Conservation (phyloP, 352 stramenopile species). For the Lagenidium sp. region DNA sequence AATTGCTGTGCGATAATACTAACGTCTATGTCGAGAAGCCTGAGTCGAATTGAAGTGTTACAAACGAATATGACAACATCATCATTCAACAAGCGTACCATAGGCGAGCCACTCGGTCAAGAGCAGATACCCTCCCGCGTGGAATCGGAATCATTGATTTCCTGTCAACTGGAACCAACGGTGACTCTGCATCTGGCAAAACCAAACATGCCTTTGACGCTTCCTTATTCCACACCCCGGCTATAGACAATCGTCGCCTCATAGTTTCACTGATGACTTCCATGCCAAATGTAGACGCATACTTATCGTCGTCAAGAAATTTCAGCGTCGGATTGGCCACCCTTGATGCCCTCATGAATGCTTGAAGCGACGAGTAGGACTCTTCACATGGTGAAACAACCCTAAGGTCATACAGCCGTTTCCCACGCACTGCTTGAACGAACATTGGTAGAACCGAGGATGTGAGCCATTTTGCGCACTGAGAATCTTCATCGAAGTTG, state of each 20-base stretch:
- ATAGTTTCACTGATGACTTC: conserved; percentile 74
- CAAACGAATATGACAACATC: background rate
- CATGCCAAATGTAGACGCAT: conserved; percentile 49
- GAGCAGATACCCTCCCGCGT: conserved; percentile 3
- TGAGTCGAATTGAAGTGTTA: conserved; percentile 10
- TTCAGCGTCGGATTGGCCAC: conserved; percentile 41
- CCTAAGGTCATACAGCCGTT: conserved; percentile 51
- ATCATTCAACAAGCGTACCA: conserved; percentile 29
- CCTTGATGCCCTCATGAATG: conserved; percentile 64
- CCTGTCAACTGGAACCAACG: conserved; percentile 12
- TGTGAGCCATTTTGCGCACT: conserved; percentile 66
- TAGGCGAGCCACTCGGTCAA: conserved; percentile 23
- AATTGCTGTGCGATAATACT: conserved; percentile 79
- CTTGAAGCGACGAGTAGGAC: conserved; percentile 58
- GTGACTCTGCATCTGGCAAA: conserved; percentile 23
- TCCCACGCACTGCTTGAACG: conserved; percentile 47
- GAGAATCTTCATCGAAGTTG: conserved; percentile 49
- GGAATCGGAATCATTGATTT: conserved; percentile 13
- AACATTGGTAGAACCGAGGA: conserved; percentile 61
- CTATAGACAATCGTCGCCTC: conserved; percentile 60
- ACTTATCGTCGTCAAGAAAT: conserved; percentile 74
- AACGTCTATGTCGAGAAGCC: conserved; percentile 69
- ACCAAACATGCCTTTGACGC: conserved; percentile 56
- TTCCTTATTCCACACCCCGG: conserved; percentile 60
- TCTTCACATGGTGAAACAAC: conserved; percentile 51